Base-by-base conservation (phyloP, 1,139 yeast genomes). In the Zygosaccharomyces sapae region DNA sequence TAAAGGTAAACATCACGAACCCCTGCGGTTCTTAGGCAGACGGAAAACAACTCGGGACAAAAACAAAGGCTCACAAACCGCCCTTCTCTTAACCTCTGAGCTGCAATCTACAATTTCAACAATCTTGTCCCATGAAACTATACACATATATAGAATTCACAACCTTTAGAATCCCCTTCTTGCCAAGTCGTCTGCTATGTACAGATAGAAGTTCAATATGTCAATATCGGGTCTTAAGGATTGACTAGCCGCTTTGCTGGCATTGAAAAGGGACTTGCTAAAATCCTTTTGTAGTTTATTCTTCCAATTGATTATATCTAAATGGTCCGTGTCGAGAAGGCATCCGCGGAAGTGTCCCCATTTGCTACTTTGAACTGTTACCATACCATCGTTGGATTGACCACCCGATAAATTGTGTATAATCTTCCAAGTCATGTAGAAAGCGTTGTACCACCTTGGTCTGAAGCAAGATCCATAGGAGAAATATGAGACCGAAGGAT, bases 321-420 rank as follows among this genome's bases (percentile, higher is more conserved):
- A 70, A 66, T 89, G 97, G 64, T 89, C 96, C 3, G 86, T 89
- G 53, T 81, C 75, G 38, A 80, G 80, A 37, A 89, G 65, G 0
- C 94, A 85, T 0, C 96, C 97, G 55, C 82, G 60, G 63, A 86
- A 87, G 36, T 77, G 69, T 0, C 96, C 97, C 96, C 96, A 89
- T 59, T 76, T 77, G 1, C 95, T 73, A 50, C 95, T 85, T 35
- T 73, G 71, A 1, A 87, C 85, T 52, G 92, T 83, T 1, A 89
- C 95, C 68, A 89, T 66, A 0, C 97, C 97, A 68, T 89, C 97
- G 63, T 87, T 89, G 30, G 78, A 83, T 8, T 78, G 77, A 24
- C 73, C 78, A 19, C 55, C 51, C 31, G 72, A 66, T 16, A 50
- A 54, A 39, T 66, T 60, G 46, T 72, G 65, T 35, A 87, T 76